phyloP scores from a whole-genome alignment of 179 eudicot genomes.

The Patellifolia procumbens region DNA sequence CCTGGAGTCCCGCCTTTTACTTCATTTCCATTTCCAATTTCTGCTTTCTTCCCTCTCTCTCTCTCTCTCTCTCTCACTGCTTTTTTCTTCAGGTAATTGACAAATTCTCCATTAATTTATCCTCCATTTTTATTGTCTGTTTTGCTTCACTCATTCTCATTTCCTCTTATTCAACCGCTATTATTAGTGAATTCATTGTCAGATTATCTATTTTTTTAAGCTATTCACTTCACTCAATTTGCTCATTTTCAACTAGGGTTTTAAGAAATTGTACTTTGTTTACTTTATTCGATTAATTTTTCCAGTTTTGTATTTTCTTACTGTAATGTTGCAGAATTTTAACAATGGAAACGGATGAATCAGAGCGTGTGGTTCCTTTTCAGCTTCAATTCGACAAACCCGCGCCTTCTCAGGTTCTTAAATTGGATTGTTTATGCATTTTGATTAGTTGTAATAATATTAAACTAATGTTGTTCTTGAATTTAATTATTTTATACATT shows the following conservation, averaged over 20 bases:
- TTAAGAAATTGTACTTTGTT: not conserved
- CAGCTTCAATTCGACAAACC: slow-evolving; percentile 98
- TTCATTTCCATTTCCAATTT: not conserved
- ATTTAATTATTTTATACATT: not conserved
- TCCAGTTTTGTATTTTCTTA: not conserved
- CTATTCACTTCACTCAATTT: not conserved
- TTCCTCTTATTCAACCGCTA: not conserved
- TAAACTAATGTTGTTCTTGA: not conserved
- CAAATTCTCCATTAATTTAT: not conserved
- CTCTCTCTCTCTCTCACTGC: not conserved
- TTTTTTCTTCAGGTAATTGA: not conserved
- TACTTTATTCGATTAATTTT: not conserved
- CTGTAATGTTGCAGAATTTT: not conserved
- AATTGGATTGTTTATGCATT: not conserved
- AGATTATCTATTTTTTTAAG: not conserved
- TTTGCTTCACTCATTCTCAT: not conserved
- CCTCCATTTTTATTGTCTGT: no score
- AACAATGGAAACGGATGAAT: slow-evolving; percentile 69
- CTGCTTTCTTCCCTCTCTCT: not conserved
- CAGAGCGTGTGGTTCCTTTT: slow-evolving; percentile 66
- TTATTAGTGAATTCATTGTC: not conserved
- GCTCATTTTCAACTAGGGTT: slow-evolving; percentile 10
- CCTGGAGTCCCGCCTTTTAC: slow-evolving; percentile 2
- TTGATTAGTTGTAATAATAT: not conserved
- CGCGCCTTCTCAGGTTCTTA: slow-evolving; percentile 70